A percentile compares a stretch with the other conserved stretches of the same genome.
These are phyloP conservation scores for Helianthus tuberosus DNA, from an alignment of 129 eudicot genomes.

Conservation along the genomic window DNA sequence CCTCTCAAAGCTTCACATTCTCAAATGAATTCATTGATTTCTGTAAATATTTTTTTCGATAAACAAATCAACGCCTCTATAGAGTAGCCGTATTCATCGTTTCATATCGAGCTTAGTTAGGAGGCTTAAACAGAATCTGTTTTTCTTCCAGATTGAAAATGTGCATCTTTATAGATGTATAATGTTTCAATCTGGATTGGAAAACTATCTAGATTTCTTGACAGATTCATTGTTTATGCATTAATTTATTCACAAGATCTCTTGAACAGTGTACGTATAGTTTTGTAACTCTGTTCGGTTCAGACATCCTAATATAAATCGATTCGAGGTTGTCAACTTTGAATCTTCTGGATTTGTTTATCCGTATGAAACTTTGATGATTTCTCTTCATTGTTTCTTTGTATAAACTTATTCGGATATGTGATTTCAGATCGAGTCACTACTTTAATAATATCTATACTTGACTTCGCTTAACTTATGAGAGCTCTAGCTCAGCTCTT, in stretches of 20 bases:
- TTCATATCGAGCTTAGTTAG: conserved; percentile 8
- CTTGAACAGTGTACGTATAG: neutral
- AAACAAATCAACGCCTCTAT: neutral
- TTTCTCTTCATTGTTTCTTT: neutral
- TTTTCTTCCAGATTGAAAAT: neutral
- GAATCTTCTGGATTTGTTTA: neutral
- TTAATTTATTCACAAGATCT: neutral
- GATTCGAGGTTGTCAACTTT: neutral
- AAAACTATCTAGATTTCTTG: neutral
- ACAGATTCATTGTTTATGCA: neutral
- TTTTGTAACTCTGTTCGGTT: neutral
- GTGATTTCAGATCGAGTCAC: no score
- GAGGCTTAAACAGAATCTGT: no score
- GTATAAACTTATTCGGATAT: neutral
- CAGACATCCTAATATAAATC: no score
- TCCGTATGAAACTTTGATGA: no score
- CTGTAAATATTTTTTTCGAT: neutral
- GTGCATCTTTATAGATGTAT: neutral
- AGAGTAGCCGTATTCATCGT: conserved; percentile 4
- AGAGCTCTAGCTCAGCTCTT: no score
- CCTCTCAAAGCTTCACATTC: neutral
- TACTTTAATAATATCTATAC: no score
- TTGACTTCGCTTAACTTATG: no score
- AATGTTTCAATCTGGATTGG: neutral
- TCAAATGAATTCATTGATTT: neutral